Percentiles rank a stretch among this genome's conserved stretches.
phyloP scores from a whole-genome alignment of 31 red algal species.

The Bonnemaisonia californica region DNA sequence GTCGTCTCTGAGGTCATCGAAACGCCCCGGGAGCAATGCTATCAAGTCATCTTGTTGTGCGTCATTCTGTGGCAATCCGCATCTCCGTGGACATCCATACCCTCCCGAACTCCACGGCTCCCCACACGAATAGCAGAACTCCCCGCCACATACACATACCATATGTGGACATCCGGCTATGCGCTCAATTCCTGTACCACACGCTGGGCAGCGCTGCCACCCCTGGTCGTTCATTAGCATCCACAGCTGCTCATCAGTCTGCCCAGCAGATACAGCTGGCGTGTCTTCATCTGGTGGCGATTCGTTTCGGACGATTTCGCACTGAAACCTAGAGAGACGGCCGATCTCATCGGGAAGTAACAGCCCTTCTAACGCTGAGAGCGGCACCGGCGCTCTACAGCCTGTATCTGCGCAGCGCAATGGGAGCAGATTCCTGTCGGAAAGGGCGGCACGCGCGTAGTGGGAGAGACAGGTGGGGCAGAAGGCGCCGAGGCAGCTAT shows the following conservation, averaged over 20 bases:
- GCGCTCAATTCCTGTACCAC: constrained; percentile 59
- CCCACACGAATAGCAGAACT: constrained; percentile 71
- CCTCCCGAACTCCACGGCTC: constrained; percentile 46
- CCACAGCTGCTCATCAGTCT: constrained; percentile 4
- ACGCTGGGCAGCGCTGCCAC: constrained; percentile 62
- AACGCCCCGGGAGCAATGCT: constrained; percentile 22
- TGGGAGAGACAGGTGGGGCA: constrained; percentile 50
- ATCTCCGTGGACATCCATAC: constrained; percentile 34
- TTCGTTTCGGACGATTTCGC: constrained; percentile 31
- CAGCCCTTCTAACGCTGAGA: constrained; percentile 40
- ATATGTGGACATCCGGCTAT: constrained; percentile 56
- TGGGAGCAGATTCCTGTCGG: constrained; percentile 45
- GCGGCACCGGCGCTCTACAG: constrained; percentile 48
- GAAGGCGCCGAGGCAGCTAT: constrained; percentile 39
- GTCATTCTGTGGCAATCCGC: constrained; percentile 18
- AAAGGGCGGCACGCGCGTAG: constrained; percentile 44
- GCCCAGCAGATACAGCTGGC: background rate
- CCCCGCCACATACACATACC: constrained; percentile 48
- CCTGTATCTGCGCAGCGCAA: constrained; percentile 39
- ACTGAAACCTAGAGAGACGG: constrained; percentile 42
- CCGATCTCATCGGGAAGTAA: constrained; percentile 33
- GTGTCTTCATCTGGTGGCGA: background rate
- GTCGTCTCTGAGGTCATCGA: constrained; percentile 55
- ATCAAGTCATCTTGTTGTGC: constrained; percentile 26
- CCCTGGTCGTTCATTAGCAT: constrained; percentile 31